Evolutionary conservation across 2,329 filamentous ascomycete genomes (phyloP).

Genomic region (Penicillium sp.): DNA sequence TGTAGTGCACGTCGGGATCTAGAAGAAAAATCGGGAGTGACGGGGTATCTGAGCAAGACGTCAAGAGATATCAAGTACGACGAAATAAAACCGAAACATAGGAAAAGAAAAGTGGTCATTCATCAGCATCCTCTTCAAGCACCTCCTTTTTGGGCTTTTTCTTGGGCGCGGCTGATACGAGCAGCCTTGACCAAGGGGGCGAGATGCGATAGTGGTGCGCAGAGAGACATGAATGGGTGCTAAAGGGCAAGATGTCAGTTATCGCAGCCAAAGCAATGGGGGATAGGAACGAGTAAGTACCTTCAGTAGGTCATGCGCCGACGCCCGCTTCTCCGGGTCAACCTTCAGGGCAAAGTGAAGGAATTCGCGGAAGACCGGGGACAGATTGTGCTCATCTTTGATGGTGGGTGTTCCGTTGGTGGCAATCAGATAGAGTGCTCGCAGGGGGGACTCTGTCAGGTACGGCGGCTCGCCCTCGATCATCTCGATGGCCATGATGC

Average conservation of each 20-base stretch:
- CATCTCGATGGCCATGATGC: constrained; percentile 99
- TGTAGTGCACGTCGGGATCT: constrained; percentile 22
- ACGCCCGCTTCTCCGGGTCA: constrained; percentile 93
- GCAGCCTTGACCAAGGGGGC: constrained; percentile 85
- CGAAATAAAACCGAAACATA: constrained; percentile 24
- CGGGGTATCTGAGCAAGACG: constrained; percentile 33
- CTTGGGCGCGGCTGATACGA: constrained; percentile 78
- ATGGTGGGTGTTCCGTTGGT: constrained; percentile 94
- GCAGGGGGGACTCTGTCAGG: constrained; percentile 87
- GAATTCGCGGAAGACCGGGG: constrained; percentile 84
- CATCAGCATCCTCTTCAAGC: constrained; percentile 52
- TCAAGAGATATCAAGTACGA: constrained; percentile 31
- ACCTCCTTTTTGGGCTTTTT: constrained; percentile 69
- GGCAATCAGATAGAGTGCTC: constrained; percentile 92
- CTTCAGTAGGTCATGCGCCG: constrained; percentile 86
- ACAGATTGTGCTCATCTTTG: constrained; percentile 85
- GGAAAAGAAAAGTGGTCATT: constrained; percentile 10
- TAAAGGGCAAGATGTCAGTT: constrained; percentile 38
- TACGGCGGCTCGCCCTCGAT: constrained; percentile 98
- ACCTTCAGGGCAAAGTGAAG: constrained; percentile 91
- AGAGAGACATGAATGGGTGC: constrained; percentile 79
- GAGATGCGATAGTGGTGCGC: constrained; percentile 71
- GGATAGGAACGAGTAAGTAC: constrained; percentile 50
- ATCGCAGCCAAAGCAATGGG: background rate
- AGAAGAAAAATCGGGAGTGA: constrained; percentile 28